Evolutionary conservation across 2,329 filamentous ascomycete species (phyloP), one percentile per base, ranked within the genome.

Genomic region (Paecilomyces sp.): DNA sequence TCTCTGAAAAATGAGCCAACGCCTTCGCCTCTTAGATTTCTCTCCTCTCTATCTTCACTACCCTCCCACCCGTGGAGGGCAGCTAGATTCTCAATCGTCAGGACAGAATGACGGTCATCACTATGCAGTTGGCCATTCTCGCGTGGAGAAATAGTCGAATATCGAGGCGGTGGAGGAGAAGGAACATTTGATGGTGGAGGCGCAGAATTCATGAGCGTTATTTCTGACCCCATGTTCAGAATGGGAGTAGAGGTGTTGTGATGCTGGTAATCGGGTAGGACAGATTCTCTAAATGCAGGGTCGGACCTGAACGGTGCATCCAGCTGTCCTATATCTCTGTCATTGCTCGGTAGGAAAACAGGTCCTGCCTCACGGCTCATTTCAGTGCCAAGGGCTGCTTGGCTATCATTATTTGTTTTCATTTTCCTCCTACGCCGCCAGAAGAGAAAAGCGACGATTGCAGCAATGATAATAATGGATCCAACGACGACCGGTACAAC

Each of bases 381-480:
- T 33, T 11, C 50, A 58, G 9, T 50, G 54, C 51, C 36, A 18
- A 22, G 11, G 33, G n/a, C 54, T 6, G 18, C 55, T 24, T 22
- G 30, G 54, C 36, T 55, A 5, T 11, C 25, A 18, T 56, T 41
- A 15, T 9, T 53, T 22, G 2, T 13, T n/a, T 24, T 41, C 33
- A 18, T 6, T 28, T 57, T 53, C 28, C 50, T 30, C 55, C 51
- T 22, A 12, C 36, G 34, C 15, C 55, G 18, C 55, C 55, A 47
- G 15, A 57, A 13, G 30, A 72, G 54, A 63, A 71, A 68, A 60
- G 69, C 66, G 3, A 69, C 15, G 7, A 72, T 41, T 0, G 63
- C 65, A 25, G 61, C 59, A 53, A 74, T 60, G 18, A 69, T 31
- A 6, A 51, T 9, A 15, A 47, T 3, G 18, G 31, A 34, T 22